Evolutionary conservation across 306 rosid genomes (phyloP), one percentile per base, ranked within the genome.

Genomic region (Biancaea sappan): DNA sequence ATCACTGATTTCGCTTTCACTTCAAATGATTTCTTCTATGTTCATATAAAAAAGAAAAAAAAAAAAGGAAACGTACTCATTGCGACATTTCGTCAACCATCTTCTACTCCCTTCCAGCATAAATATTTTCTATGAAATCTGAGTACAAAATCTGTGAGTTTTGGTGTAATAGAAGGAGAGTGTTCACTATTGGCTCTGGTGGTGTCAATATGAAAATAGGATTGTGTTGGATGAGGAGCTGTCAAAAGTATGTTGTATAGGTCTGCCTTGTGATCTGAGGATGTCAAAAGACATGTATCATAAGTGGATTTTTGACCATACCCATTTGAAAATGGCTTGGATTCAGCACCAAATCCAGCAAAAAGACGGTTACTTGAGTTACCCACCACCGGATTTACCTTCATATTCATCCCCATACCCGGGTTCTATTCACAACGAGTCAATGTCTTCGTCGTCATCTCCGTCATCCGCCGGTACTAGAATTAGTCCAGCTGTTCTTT

Each of bases 401-500:
- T 75, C 82, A n/a, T 64, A 84, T 74, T 69, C 90, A 18, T 37
- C 88, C 3, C 85, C 94, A 16, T 88, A 74, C 50, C 34, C 80
- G 29, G 81, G 73, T 46, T 56, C 75, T 72, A 79, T 87, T 43
- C 87, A 69, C 69, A 82, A 80, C 67, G 92, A 85, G 47, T 44
- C 90, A 26, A 43, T 61, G 48, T 73, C 84, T 3, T 48, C 88
- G 12, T 76, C 88, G 35, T 2, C 88, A 15, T 22, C 85, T 28
- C 21, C 89, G 4, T 29, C 98, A 19, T 84, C 97, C 32, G 85
- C 96, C 72, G 87, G 97, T 41, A 80, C 91, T 78, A 94, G 78
- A 51, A 91, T 88, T 73, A 94, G 95, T 80, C 99, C 99, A 2
- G 99, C 97, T 70, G 90, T 94, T 82, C 97, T 94, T 61, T 94